Percentiles rank a stretch among this genome's conserved stretches.
phyloP scores from a whole-genome alignment of 106 monocot genomes.

The Dioscorea zingiberensis region DNA sequence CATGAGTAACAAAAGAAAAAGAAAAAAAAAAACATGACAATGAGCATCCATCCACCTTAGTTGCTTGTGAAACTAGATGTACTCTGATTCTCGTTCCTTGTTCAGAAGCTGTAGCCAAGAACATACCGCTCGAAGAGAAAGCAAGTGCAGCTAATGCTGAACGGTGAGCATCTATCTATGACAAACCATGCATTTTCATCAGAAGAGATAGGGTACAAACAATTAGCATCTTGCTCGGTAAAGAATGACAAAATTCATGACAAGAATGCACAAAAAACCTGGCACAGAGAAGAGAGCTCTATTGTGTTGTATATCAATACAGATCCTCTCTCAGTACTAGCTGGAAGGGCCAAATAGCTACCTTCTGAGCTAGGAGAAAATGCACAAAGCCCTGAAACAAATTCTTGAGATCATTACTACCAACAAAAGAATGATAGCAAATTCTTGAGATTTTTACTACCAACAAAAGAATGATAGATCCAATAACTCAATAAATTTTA shows the following conservation, averaged over 20 bases:
- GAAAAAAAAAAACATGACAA: not conserved
- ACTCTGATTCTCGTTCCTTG: conserved; percentile 94
- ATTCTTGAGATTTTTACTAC: too few species aligned
- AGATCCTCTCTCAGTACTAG: conserved; percentile 86
- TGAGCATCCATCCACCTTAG: conserved; percentile 40
- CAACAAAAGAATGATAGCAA: too few species aligned
- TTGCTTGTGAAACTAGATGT: conserved; percentile 91
- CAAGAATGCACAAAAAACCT: conserved; percentile 46
- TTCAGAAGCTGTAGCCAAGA: conserved; percentile 91
- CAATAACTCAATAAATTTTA: too few species aligned
- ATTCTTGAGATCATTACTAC: not conserved
- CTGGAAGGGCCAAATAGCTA: conserved; percentile 91
- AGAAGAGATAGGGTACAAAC: not conserved
- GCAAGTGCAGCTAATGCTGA: conserved; percentile 71
- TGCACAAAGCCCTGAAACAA: conserved; percentile 82
- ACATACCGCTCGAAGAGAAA: conserved; percentile 80
- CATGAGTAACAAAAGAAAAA: not conserved
- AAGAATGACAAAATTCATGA: not conserved
- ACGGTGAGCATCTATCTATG: conserved; percentile 87
- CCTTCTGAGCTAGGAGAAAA: conserved; percentile 81
- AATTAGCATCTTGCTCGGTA: not conserved
- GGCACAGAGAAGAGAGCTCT: conserved; percentile 75
- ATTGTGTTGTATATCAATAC: conserved; percentile 77
- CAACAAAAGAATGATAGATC: too few species aligned
- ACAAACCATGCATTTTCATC: not conserved